Conservation (phyloP, 2,329 filamentous ascomycete species). For the Botrytis byssoidea region DNA sequence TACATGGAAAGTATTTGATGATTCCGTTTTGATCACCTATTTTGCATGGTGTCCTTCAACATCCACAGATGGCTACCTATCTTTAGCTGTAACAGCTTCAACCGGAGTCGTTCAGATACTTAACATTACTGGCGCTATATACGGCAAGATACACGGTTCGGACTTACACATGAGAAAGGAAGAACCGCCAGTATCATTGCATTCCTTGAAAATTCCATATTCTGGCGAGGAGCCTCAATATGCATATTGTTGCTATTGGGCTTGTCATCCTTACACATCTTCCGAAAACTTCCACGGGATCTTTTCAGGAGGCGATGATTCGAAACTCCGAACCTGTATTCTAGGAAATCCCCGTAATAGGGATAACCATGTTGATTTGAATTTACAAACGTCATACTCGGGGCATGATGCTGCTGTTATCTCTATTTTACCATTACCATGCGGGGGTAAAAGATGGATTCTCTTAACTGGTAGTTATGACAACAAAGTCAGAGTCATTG, state of each 20-base stretch:
- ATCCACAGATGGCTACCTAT: not conserved
- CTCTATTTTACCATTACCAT: conserved; percentile 70
- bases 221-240: conserved; percentile 20
- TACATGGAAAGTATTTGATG: conserved; percentile 51
- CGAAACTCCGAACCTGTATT: conserved; percentile 25
- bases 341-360: not conserved
- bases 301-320: conserved; percentile 66
- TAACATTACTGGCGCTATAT: conserved; percentile 13
- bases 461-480: conserved; percentile 91
- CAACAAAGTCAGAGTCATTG: conserved; percentile 71
- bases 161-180: conserved; percentile 3
- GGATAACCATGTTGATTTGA: not conserved
- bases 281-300: conserved; percentile 1
- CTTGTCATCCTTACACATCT: conserved; percentile 1
- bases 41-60: conserved; percentile 26
- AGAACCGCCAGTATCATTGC: conserved; percentile 15
- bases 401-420: conserved; percentile 83
- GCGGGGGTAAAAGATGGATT: conserved; percentile 48
- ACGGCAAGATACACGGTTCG: not conserved
- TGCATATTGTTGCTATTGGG: conserved; percentile 21
- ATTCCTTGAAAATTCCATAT: conserved; percentile 20
- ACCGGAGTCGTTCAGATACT: conserved; percentile 20
- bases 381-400: conserved; percentile 40
- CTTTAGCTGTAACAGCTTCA: conserved; percentile 15
- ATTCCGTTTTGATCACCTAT: conserved; percentile 26